A percentile compares a stretch with the other conserved stretches of the same genome.
Evolutionary conservation across 352 stramenopile species (phyloP).

Genomic region (Thalassiosira exigua): DNA sequence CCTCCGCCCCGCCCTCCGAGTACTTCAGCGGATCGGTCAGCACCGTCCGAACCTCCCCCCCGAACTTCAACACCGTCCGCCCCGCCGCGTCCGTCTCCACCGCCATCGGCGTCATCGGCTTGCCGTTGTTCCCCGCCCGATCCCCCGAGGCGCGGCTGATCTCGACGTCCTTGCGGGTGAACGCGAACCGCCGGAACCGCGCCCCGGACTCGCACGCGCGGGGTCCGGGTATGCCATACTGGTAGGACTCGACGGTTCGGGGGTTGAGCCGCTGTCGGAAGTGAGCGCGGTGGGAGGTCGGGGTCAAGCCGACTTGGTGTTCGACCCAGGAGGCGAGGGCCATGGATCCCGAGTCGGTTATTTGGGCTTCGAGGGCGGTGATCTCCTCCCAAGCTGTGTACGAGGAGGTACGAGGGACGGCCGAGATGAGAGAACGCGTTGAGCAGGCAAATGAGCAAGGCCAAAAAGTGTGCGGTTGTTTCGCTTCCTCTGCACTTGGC

Average conservation of each 20-base stretch:
- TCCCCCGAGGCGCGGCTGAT: background rate
- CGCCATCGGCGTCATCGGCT: constrained; percentile 28
- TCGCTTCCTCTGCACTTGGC: no score
- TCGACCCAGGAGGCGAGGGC: constrained; percentile 18
- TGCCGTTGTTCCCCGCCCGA: constrained; percentile 14
- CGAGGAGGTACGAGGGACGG: no score
- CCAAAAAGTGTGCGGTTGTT: no score
- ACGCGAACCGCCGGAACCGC: constrained; percentile 41
- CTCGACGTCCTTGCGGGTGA: constrained; percentile 38
- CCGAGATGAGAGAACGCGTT: no score
- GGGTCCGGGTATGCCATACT: constrained; percentile 21
- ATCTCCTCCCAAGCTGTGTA: constrained; percentile 10
- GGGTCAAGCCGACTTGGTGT: background rate
- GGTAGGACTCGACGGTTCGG: constrained; percentile 36
- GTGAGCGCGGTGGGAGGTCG: constrained; percentile 24
- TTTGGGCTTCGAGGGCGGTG: background rate
- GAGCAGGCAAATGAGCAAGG: no score
- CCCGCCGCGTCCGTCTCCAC: background rate
- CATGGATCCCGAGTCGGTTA: background rate
- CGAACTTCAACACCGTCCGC: constrained; percentile 46
- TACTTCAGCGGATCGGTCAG: constrained; percentile 24
- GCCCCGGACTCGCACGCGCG: constrained; percentile 21
- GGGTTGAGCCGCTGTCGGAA: constrained; percentile 28
- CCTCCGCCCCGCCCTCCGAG: constrained; percentile 6
- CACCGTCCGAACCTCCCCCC: constrained; percentile 34